Percentiles rank a stretch among this genome's conserved stretches.
phyloP scores from a whole-genome alignment of 305 asterid species.

The Solanum hybrid region DNA sequence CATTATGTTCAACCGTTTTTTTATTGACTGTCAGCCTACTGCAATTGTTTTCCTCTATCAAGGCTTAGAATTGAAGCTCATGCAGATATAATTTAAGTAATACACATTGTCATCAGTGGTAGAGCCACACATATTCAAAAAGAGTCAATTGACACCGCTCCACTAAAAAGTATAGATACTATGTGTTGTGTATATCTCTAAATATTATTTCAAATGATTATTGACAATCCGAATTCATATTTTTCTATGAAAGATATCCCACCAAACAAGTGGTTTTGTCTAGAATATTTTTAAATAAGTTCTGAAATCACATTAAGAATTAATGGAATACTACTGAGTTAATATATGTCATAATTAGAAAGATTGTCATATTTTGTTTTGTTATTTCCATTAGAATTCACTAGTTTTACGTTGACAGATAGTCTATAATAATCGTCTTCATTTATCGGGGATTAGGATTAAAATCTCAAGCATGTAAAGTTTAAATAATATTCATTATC shows the following conservation, averaged over 20 bases:
- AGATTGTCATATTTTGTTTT: background rate
- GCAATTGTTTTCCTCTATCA: background rate
- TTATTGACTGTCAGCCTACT: background rate
- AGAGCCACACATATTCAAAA: background rate
- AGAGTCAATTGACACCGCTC: background rate
- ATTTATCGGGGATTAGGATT: background rate
- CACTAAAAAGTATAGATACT: background rate
- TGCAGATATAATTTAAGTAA: background rate
- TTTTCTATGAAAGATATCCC: background rate
- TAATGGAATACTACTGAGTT: background rate
- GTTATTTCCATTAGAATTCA: no score
- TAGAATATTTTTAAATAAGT: background rate
- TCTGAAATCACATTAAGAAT: background rate
- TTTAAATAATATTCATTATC: background rate
- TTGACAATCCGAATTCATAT: background rate
- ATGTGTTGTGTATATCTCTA: no score
- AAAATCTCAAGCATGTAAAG: background rate
- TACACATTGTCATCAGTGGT: background rate
- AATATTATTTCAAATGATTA: no score
- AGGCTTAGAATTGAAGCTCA: background rate
- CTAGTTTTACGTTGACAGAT: background rate
- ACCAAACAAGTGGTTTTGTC: background rate
- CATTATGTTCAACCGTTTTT: rapidly evolving
- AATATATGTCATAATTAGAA: no score
- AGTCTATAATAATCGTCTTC: background rate